Percentiles rank a stretch among this genome's conserved stretches.
Evolutionary conservation across 352 stramenopile genomes (phyloP).

Genomic region (Thraustotheca clavata): DNA sequence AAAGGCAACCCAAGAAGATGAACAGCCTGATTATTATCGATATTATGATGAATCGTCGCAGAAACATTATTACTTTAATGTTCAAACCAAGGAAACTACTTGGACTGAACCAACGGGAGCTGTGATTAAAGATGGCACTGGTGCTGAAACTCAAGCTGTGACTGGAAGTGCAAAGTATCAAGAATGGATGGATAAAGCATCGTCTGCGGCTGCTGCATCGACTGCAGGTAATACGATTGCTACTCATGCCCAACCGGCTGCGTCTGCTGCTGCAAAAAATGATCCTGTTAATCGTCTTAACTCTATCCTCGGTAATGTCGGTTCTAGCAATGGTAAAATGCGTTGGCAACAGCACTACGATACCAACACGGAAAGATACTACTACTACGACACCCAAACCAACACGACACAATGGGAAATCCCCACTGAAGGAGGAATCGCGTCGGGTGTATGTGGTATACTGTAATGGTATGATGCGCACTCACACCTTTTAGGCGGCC

Average conservation of each 20-base stretch:
- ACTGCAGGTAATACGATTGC: neutral
- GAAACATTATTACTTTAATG: constrained; percentile 21
- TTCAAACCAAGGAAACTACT: constrained; percentile 18
- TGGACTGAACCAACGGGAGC: neutral
- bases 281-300: constrained; percentile 65
- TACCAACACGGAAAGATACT: constrained; percentile 64
- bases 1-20: neutral
- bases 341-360: constrained; percentile 85
- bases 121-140: constrained; percentile 19
- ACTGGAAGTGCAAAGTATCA: constrained; percentile 41
- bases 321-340: constrained; percentile 27
- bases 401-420: constrained; percentile 72
- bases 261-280: constrained; percentile 36
- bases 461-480: neutral
- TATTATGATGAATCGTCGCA: constrained; percentile 32
- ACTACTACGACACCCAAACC: constrained; percentile 77
- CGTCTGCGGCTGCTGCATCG: neutral
- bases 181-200: constrained; percentile 40
- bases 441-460: constrained; percentile 44
- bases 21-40: constrained; percentile 16
- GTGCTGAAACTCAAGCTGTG: neutral
- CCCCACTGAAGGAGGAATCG: constrained; percentile 40
- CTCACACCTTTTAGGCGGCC: constrained; percentile 35
- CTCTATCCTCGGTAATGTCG: constrained; percentile 56
- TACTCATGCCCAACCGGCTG: neutral